Evolutionary conservation across 179 eudicot genomes (phyloP).

Genomic region (Patellifolia procumbens): DNA sequence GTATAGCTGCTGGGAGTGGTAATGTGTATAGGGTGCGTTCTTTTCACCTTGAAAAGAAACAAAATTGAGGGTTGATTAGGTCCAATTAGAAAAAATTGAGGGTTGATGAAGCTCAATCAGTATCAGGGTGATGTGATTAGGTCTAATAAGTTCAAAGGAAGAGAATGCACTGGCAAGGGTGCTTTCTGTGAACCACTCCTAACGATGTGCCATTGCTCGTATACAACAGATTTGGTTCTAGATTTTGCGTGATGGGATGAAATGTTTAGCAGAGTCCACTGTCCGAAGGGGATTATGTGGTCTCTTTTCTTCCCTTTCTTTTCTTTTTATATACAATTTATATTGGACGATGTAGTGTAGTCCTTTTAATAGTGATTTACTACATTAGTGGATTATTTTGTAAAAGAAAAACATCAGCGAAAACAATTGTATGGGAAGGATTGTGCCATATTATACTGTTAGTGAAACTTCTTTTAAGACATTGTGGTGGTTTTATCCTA

Average conservation of each 20-base stretch:
- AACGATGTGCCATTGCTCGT: not conserved
- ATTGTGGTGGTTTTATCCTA: too few species aligned
- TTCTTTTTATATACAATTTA: not conserved
- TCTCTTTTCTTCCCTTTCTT: not conserved
- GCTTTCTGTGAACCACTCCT: not conserved
- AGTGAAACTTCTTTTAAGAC: too few species aligned
- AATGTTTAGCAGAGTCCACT: not conserved
- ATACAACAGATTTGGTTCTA: not conserved
- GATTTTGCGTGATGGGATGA: not conserved
- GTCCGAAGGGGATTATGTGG: not conserved
- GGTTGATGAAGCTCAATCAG: too few species aligned
- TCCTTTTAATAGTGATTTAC: not conserved
- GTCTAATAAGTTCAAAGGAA: too few species aligned
- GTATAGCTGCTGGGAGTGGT: not conserved
- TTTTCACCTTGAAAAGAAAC: too few species aligned
- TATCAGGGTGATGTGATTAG: too few species aligned
- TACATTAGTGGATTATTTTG: not conserved
- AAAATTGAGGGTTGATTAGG: too few species aligned
- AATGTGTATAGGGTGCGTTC: too few species aligned
- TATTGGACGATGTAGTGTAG: not conserved
- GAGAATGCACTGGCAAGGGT: not conserved
- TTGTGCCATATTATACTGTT: not conserved
- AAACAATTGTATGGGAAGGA: not conserved
- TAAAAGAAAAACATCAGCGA: not conserved
- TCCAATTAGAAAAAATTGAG: too few species aligned